phyloP scores from a whole-genome alignment of 2,329 filamentous ascomycete genomes.

The Boeremia exigua region DNA sequence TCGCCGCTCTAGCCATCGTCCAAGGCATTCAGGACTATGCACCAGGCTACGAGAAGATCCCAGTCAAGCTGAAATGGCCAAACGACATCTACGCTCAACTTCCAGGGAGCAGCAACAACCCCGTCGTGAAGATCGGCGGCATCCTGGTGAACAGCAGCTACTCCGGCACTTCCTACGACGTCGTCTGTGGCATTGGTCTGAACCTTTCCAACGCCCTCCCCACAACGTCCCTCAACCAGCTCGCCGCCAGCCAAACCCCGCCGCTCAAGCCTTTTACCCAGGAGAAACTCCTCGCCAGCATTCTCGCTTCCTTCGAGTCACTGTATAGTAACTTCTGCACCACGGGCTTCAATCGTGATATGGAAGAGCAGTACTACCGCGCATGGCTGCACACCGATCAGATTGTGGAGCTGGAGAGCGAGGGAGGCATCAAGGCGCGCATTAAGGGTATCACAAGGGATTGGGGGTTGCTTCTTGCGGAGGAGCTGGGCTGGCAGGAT shows the following conservation, averaged over 20 bases:
- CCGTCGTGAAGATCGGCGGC: slow-evolving; percentile 88
- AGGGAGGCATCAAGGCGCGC: slow-evolving; percentile 74
- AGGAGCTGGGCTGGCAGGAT: slow-evolving; percentile 79
- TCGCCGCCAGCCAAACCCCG: slow-evolving; percentile 57
- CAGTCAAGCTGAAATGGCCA: slow-evolving; percentile 93
- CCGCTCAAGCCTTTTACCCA: slow-evolving; percentile 65
- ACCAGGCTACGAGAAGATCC: slow-evolving; percentile 73
- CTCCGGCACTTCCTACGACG: slow-evolving; percentile 75
- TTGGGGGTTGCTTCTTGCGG: slow-evolving; percentile 84
- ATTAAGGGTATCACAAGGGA: slow-evolving; percentile 90
- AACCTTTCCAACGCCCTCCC: slow-evolving; percentile 85
- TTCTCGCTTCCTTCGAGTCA: slow-evolving; percentile 78
- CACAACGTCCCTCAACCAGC: slow-evolving; percentile 82
- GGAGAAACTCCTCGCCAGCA: slow-evolving; percentile 81
- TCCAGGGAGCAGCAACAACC: slow-evolving; percentile 58
- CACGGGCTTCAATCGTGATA: slow-evolving; percentile 73
- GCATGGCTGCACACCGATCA: slow-evolving; percentile 79
- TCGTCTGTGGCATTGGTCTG: slow-evolving; percentile 81
- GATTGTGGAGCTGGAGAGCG: slow-evolving; percentile 77
- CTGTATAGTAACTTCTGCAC: slow-evolving; percentile 77
- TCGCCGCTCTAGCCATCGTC: slow-evolving; percentile 86
- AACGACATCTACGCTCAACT: slow-evolving; percentile 75
- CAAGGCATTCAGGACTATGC: slow-evolving; percentile 83
- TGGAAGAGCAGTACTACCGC: slow-evolving; percentile 69
- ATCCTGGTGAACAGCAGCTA: slow-evolving; percentile 92